Conservation (phyloP, 1,284 basidiomycete genomes). For the Cutaneotrichosporon cutaneum region DNA sequence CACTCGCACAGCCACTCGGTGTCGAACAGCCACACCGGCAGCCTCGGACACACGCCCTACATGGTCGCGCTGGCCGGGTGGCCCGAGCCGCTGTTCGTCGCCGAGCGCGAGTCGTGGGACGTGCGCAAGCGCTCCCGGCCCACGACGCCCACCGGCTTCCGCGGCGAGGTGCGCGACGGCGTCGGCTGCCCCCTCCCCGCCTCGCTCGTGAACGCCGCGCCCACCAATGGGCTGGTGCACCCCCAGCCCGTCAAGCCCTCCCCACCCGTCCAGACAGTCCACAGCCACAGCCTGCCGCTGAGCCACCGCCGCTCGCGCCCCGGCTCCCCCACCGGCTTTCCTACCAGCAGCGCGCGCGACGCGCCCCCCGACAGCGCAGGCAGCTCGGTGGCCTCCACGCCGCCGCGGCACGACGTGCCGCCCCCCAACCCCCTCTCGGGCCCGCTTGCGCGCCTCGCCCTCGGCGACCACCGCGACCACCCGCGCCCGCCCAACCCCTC, state of each 20-base stretch:
- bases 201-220: constrained; percentile 2
- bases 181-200: constrained; percentile 12
- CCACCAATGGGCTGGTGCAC: background rate
- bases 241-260: background rate
- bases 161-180: constrained; percentile 23
- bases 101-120: constrained; percentile 24
- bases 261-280: background rate
- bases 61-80: constrained; percentile 44
- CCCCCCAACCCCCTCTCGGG: constrained; percentile 3
- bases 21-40: background rate
- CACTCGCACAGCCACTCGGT: background rate
- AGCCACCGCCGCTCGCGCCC: constrained; percentile 6
- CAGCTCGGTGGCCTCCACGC: background rate
- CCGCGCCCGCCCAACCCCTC: background rate
- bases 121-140: constrained; percentile 21
- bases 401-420: constrained; percentile 2
- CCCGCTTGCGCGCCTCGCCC: constrained; percentile 8
- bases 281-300: background rate
- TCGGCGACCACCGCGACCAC: background rate
- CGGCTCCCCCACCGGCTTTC: constrained; percentile 19
- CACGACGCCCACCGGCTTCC: constrained; percentile 19
- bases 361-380: background rate
- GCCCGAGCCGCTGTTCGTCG: constrained; percentile 42
- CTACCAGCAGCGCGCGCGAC: constrained; percentile 22
- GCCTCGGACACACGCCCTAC: constrained; percentile 26